Conservation (phyloP, 371 early-diverging fungal genomes). For the Lichtheimia ramosa region DNA sequence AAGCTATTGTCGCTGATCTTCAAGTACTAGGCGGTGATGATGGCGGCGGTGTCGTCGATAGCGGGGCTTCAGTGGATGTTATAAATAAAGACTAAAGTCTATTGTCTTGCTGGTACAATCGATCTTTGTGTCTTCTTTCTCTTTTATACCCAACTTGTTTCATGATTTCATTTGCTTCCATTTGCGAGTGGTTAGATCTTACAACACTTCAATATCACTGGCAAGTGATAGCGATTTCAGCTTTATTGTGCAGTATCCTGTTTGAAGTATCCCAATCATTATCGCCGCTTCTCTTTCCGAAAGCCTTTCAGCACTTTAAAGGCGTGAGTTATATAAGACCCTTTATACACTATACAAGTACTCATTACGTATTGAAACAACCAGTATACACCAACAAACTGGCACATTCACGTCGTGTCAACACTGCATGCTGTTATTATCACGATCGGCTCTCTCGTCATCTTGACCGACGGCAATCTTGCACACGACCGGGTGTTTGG, state of each 20-base stretch:
- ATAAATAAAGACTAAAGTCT: too few species aligned
- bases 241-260: slow-evolving; percentile 53
- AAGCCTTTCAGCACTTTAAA: slow-evolving; percentile 59
- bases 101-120: too few species aligned
- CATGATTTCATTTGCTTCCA: slow-evolving; percentile 21
- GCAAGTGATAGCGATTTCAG: slow-evolving; percentile 35
- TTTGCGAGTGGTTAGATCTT: slow-evolving; percentile 33
- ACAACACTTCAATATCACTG: slow-evolving; percentile 42
- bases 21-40: too few species aligned
- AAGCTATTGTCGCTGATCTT: not conserved
- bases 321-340: slow-evolving; percentile 30
- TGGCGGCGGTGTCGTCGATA: not conserved
- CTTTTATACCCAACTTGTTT: not conserved
- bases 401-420: slow-evolving; percentile 75
- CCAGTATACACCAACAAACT: slow-evolving; percentile 56
- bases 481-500: slow-evolving; percentile 72
- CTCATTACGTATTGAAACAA: not conserved
- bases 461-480: slow-evolving; percentile 66
- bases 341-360: not conserved
- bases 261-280: slow-evolving; percentile 57
- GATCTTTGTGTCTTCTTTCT: slow-evolving; percentile 1
- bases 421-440: slow-evolving; percentile 60
- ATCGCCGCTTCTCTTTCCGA: slow-evolving; percentile 61
- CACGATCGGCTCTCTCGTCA: slow-evolving; percentile 60
- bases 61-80: not conserved